Conservation (phyloP, 106 monocot species). For the Xerophyta viscosa region DNA sequence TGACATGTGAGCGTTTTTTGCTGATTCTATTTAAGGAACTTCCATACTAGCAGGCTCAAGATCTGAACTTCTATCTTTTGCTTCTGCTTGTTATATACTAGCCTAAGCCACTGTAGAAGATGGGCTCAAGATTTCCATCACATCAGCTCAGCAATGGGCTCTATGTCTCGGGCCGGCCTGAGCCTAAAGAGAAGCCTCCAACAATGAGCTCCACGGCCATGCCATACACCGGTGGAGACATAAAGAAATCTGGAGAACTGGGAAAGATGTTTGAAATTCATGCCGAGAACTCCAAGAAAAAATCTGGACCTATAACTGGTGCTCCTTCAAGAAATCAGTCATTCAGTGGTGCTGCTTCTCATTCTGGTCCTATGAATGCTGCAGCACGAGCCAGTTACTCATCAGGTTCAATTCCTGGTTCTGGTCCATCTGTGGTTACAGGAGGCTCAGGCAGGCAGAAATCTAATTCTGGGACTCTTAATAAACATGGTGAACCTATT, state of each 20-base stretch:
- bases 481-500: slow-evolving; percentile 38
- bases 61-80: no score
- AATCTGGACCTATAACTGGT: slow-evolving; percentile 53
- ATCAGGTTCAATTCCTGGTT: slow-evolving; percentile 27
- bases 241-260: slow-evolving; percentile 62
- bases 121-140: slow-evolving; percentile 80
- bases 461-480: slow-evolving; percentile 54
- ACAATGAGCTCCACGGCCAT: slow-evolving; percentile 49
- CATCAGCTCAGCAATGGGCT: slow-evolving; percentile 92
- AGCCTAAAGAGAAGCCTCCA: slow-evolving; percentile 72
- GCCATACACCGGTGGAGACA: slow-evolving; percentile 72
- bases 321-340: slow-evolving; percentile 23
- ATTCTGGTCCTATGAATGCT: slow-evolving; percentile 31
- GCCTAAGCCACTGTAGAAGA: slow-evolving; percentile 11
- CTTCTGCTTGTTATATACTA: no score
- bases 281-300: slow-evolving; percentile 50
- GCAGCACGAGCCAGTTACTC: slow-evolving; percentile 39
- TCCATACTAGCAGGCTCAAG: no score
- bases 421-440: slow-evolving; percentile 15
- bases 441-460: slow-evolving; percentile 46
- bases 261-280: slow-evolving; percentile 85
- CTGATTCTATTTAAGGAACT: no score
- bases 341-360: slow-evolving; percentile 28
- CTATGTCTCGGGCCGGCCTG: slow-evolving; percentile 83
- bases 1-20: no score